Percentiles rank a stretch among this genome's conserved stretches.
phyloP scores from a whole-genome alignment of 805 yeast genomes.

The Jamesozyma hellenica region DNA sequence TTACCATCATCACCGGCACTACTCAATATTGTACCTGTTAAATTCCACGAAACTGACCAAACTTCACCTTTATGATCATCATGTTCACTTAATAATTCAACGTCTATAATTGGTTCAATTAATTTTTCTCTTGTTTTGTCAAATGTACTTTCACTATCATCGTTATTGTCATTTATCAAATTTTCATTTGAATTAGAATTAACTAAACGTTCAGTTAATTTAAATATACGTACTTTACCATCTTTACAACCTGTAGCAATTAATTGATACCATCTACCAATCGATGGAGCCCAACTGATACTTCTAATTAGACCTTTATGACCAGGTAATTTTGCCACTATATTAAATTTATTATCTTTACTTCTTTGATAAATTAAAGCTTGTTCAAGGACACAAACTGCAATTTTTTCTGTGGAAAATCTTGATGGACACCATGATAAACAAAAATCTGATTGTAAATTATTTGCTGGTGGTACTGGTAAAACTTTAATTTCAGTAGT shows the following conservation, averaged over 20 bases:
- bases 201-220: slow-evolving; percentile 39
- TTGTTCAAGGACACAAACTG: slow-evolving; percentile 77
- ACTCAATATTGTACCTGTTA: slow-evolving; percentile 84
- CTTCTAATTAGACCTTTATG: slow-evolving; percentile 81
- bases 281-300: slow-evolving; percentile 92
- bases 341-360: slow-evolving; percentile 40
- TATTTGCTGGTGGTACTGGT: slow-evolving; percentile 63
- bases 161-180: slow-evolving; percentile 11
- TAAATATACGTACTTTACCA: slow-evolving; percentile 80
- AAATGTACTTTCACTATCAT: slow-evolving; percentile 54
- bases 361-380: slow-evolving; percentile 65
- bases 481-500: slow-evolving; percentile 62
- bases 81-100: slow-evolving; percentile 56
- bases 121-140: slow-evolving; percentile 33
- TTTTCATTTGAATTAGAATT: not conserved
- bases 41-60: slow-evolving; percentile 94
- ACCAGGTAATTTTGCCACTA: slow-evolving; percentile 62
- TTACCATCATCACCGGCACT: slow-evolving; percentile 95
- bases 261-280: slow-evolving; percentile 81
- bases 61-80: slow-evolving; percentile 80
- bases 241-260: slow-evolving; percentile 95
- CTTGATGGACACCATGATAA: slow-evolving; percentile 87
- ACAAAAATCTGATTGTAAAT: slow-evolving; percentile 76
- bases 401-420: slow-evolving; percentile 69
- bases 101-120: slow-evolving; percentile 25